Evolutionary conservation across 2,329 filamentous ascomycete species (phyloP), one percentile per base, ranked within the genome.

Genomic region (Cercospora sp.): DNA sequence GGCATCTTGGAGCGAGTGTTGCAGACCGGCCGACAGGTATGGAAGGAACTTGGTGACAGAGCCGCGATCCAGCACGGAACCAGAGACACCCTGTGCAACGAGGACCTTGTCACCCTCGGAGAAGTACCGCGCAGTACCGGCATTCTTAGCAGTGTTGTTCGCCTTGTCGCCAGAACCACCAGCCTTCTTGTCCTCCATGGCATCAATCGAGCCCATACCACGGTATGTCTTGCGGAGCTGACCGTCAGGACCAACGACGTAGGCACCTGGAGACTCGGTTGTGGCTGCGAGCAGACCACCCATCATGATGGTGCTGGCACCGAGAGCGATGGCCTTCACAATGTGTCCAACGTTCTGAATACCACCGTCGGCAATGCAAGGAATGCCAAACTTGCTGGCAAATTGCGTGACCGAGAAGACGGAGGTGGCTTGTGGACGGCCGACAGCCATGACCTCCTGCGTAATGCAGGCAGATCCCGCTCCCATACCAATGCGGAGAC

Each of bases 161-260:
- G 85, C 84, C 79, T 89, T 88, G 75, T 84, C 82, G 81, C 93
- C 88, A 80, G 89, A 91, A 6, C 73, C 90, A 91, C 91, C 93
- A 10, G 94, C 93, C 86, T 97, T 97, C 88, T 95, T 97, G 83
- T 98, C 94, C 83, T 98, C 94, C 95, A 99, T 99, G 74, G 95
- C 95, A 77, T 97, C 95, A 79, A 99, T 99, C 82, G 90, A 94
- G 74, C 95, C 95, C 95, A 99, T 99, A 69, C 95, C 95, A 81
- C 95, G 92, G 87, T 99, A 99, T 48, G 95, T 94, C 87, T 99
- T 99, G 81, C 99, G 94, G 64, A 99, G 90, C 87, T 98, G 96
- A 72, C 95, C 95, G 82, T 98, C 94, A 69, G 92, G 91, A 77
- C 92, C 96, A 75, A 99, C 93, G 78, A 96, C 98, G 74, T 96